Conservation (phyloP, 257 asterid species). For the Forsythia viridissima region DNA sequence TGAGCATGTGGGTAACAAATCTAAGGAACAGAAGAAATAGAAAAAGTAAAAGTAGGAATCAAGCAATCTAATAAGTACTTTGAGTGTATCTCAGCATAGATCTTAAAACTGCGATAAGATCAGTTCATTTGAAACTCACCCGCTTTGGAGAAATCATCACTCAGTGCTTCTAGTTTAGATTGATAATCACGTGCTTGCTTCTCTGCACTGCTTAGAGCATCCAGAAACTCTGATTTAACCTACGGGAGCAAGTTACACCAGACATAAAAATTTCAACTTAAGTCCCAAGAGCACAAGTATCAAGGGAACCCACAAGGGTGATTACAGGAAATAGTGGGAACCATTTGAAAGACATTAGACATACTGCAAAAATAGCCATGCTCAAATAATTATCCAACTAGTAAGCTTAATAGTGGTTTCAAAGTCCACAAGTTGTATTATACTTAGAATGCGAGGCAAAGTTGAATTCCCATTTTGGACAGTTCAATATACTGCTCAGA, state of each 20-base stretch:
- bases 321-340: slow-evolving; percentile 12
- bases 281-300: slow-evolving; percentile 8
- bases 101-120: background rate
- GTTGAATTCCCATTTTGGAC: background rate
- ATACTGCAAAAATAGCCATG: slow-evolving; percentile 12
- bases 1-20: background rate
- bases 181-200: slow-evolving; percentile 73
- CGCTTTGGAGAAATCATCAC: slow-evolving; percentile 59
- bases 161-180: slow-evolving; percentile 63
- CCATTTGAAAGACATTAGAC: slow-evolving; percentile 21
- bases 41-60: slow-evolving; percentile 3
- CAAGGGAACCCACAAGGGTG: slow-evolving; percentile 7
- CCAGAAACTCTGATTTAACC: slow-evolving; percentile 94
- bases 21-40: background rate
- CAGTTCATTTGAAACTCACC: slow-evolving; percentile 45
- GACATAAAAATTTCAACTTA: slow-evolving; percentile 8
- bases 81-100: slow-evolving; percentile 1
- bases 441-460: background rate
- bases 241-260: slow-evolving; percentile 29
- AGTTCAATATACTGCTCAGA: background rate
- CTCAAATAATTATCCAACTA: slow-evolving; percentile 18
- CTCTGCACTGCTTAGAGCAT: slow-evolving; percentile 95
- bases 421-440: background rate
- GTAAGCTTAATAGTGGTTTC: background rate
- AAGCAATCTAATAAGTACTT: background rate